phyloP scores from a whole-genome alignment of 2,329 filamentous ascomycete species.

The Aspergillus japonicus region DNA sequence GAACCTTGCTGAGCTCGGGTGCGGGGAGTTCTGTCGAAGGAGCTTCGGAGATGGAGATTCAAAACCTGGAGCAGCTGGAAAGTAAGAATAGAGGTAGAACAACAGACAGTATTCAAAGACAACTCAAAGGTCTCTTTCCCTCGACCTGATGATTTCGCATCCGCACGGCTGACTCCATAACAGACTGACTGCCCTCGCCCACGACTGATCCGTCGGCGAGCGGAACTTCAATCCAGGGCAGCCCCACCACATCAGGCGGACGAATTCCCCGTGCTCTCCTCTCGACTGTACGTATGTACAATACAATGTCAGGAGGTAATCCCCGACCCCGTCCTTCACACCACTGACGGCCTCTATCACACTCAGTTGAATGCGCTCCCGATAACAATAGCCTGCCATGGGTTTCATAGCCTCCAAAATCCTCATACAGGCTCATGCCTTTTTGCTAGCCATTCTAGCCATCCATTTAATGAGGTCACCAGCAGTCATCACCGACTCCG shows the following conservation, averaged over 20 bases:
- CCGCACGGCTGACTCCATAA: not conserved
- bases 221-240: not conserved
- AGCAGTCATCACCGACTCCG: slow-evolving; percentile 70
- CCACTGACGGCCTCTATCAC: not conserved
- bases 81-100: not conserved
- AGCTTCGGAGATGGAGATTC: not conserved
- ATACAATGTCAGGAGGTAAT: not conserved
- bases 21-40: not conserved
- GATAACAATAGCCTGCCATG: slow-evolving; percentile 56
- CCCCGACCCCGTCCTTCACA: too few relatives aligned
- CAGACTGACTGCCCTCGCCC: not conserved
- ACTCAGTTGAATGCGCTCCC: not conserved
- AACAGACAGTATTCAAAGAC: not conserved
- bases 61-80: not conserved
- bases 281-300: not conserved
- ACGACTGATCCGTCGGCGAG: not conserved
- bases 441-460: slow-evolving; percentile 81
- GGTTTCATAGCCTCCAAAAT: slow-evolving; percentile 75
- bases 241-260: not conserved
- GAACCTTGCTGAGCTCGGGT: not conserved
- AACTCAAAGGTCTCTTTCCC: not conserved
- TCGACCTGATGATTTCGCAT: not conserved
- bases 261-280: not conserved
- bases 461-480: slow-evolving; percentile 81
- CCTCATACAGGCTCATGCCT: slow-evolving; percentile 75